Base-by-base conservation (phyloP, 139 green algal genomes). In the Volvox africanus region DNA sequence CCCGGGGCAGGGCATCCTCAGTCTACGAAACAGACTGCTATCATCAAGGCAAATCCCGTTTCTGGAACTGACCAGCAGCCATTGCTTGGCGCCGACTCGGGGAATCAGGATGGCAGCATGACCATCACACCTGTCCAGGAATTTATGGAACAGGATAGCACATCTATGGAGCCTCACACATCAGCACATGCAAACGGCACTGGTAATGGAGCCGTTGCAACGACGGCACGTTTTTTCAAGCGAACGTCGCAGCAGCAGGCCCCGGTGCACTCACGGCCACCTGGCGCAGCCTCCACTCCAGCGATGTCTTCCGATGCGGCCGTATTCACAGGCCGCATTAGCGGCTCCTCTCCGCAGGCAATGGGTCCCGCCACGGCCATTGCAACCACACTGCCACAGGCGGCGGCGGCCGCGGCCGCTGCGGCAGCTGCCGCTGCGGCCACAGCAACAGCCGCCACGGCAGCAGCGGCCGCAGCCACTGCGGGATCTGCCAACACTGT, bases 41-140 rank as follows among this genome's bases (percentile, higher is more conserved):
- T 30, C 71, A 73, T 6, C 71, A 79, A n/a, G 28, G 32, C 1
- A 81, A 61, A 14, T 20, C 75, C 75, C 17, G 13, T 9, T 22
- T 50, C 30, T 1, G 75, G 75, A 81, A 73, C 50, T 17, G 83
- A 89, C 26, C 65, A 77, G 20, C 83, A 81, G 67, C 68, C 83
- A 20, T 35, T 89, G 67, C 68, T 89, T 5, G 83, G 83, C 28
- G 36, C 20, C 1, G 83, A 89, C 30, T 11, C 12, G 21, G 80
- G 50, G 50, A 55, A 2, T 22, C 78, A 35, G 24, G 37, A 84
- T 65, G 78, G 22, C 37, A 37, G 12, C 80, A 28, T 61, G 80
- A 86, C 80, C 80, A 86, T 44, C 5, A 86, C 83, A 36, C 83
- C 83, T 1, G 36, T 89, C 5, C 83, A 89, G 83, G 83, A 73